Evolutionary conservation across 441 rosid genomes (phyloP).

Genomic region (Breynia disticha): DNA sequence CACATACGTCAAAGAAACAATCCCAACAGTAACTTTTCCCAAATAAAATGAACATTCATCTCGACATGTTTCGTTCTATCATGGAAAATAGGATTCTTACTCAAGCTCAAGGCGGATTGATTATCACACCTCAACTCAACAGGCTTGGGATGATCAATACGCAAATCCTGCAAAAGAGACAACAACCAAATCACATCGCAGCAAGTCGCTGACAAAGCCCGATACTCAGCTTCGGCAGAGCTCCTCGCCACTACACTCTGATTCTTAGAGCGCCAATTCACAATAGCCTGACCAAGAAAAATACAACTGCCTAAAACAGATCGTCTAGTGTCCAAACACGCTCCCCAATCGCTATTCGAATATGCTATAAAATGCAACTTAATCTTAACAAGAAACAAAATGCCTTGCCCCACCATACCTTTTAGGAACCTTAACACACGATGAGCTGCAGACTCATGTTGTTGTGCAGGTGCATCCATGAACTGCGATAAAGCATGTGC

Average conservation of each 20-base stretch:
- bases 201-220: background rate
- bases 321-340: background rate
- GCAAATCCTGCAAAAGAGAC: too few relatives aligned
- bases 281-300: background rate
- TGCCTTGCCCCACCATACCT: background rate
- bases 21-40: background rate
- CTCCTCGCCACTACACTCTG: background rate
- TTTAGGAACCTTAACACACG: background rate
- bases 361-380: background rate
- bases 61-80: background rate
- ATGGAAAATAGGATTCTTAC: background rate
- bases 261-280: background rate
- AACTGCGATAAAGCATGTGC: background rate
- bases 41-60: background rate
- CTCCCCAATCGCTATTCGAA: background rate
- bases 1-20: background rate
- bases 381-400: background rate
- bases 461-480: background rate
- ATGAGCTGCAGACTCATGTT: background rate
- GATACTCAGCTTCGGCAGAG: background rate
- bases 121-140: background rate
- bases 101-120: too few relatives aligned
- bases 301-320: background rate
- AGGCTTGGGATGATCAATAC: too few relatives aligned
- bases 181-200: too few relatives aligned